phyloP scores from a whole-genome alignment of 2,329 filamentous ascomycete species.

The Capronia americana region DNA sequence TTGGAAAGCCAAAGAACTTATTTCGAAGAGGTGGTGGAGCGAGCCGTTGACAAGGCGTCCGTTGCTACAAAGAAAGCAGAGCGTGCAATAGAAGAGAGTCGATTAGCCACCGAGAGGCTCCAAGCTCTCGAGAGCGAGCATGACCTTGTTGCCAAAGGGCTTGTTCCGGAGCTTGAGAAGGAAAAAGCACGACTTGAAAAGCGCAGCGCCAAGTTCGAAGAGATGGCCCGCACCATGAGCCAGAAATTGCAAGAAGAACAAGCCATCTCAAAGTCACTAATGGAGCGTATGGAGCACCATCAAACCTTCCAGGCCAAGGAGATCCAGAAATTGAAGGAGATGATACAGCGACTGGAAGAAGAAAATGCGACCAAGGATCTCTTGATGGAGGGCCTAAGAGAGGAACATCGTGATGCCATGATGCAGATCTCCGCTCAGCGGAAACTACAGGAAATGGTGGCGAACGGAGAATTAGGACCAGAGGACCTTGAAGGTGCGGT shows the following conservation, averaged over 20 bases:
- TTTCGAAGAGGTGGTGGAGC: constrained; percentile 89
- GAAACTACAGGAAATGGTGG: constrained; percentile 40
- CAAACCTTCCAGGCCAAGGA: constrained; percentile 62
- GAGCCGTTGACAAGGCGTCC: constrained; percentile 86
- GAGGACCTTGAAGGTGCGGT: constrained; percentile 65
- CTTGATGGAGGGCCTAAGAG: constrained; percentile 38
- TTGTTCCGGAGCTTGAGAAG: constrained; percentile 71
- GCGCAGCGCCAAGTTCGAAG: constrained; percentile 73
- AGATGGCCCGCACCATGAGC: constrained; percentile 75
- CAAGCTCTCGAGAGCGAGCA: constrained; percentile 28
- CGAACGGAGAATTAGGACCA: constrained; percentile 78
- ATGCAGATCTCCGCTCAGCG: constrained; percentile 38
- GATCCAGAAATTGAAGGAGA: constrained; percentile 62
- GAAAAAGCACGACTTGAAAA: constrained; percentile 72
- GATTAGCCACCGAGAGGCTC: constrained; percentile 52
- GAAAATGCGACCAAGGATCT: constrained; percentile 38
- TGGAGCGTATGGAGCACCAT: constrained; percentile 76
- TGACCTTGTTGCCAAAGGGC: constrained; percentile 33
- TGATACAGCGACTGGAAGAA: constrained; percentile 40
- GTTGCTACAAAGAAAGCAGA: constrained; percentile 67
- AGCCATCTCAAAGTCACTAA: constrained; percentile 76
- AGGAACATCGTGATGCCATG: constrained; percentile 39
- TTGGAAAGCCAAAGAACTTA: constrained; percentile 91
- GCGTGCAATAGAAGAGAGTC: constrained; percentile 72
- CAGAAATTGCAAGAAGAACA: constrained; percentile 87